These are phyloP conservation scores for Micractinium conductrix DNA, from an alignment of 139 green algal species.

Conservation along the genomic window DNA sequence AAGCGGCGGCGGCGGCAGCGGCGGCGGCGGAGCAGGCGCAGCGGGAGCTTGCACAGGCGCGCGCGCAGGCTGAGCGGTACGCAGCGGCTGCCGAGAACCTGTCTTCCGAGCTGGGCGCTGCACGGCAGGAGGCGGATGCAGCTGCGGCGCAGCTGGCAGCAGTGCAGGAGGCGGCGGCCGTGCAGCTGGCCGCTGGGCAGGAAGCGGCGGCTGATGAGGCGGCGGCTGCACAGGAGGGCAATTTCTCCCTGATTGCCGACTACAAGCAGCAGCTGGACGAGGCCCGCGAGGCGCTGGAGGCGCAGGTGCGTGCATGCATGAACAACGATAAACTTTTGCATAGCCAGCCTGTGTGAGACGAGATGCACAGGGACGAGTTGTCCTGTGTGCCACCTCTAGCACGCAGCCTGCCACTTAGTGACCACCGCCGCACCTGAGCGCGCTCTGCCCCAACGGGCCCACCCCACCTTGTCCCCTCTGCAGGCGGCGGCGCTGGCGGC, in stretches of 20 bases:
- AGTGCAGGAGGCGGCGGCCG: neutral
- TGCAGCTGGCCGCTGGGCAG: neutral
- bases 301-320: too few relatives aligned
- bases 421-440: conserved; percentile 6
- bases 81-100: conserved; percentile 2
- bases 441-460: too few relatives aligned
- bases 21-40: neutral
- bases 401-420: too few relatives aligned
- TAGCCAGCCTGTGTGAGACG: too few relatives aligned
- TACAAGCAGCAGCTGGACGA: conserved; percentile 34
- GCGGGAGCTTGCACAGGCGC: neutral
- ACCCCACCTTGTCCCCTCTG: too few relatives aligned
- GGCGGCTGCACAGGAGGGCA: neutral
- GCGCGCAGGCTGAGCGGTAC: neutral
- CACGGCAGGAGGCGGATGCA: conserved; percentile 5
- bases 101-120: conserved; percentile 13
- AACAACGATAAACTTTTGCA: too few relatives aligned
- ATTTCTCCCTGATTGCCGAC: neutral
- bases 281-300: conserved; percentile 12
- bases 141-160: conserved; percentile 1
- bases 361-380: too few relatives aligned
- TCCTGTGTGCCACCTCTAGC: too few relatives aligned
- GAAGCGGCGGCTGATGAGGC: neutral
- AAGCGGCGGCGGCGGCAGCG: neutral
- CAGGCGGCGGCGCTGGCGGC: neutral